Conservation (phyloP, 1,284 basidiomycete species). For the Moesziomyces antarcticus region DNA sequence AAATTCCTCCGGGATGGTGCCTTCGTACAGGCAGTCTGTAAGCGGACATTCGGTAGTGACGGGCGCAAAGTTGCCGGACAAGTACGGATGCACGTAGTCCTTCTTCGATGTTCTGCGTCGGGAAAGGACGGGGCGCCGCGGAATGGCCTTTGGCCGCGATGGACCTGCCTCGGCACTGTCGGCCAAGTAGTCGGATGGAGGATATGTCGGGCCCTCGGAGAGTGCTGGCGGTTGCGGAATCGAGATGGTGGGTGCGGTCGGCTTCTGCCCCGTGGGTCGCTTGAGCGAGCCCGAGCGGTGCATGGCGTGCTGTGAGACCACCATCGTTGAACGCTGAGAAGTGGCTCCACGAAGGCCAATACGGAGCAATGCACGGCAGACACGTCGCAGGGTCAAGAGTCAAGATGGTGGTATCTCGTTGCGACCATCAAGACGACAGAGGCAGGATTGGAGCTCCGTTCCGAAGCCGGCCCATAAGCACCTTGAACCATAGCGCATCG, state of each 20-base stretch:
- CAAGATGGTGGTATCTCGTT: not conserved
- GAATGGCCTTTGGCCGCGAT: slow-evolving; percentile 10
- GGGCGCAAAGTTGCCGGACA: slow-evolving; percentile 67
- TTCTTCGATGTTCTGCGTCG: slow-evolving; percentile 39
- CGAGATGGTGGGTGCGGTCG: slow-evolving; percentile 14
- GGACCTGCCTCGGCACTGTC: slow-evolving; percentile 12
- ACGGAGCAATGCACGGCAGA: not conserved
- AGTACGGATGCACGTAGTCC: slow-evolving; percentile 63
- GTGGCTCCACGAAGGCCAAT: not conserved
- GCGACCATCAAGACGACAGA: no score
- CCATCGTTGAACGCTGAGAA: slow-evolving; percentile 5
- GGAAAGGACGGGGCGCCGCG: slow-evolving; percentile 32
- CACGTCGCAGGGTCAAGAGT: not conserved
- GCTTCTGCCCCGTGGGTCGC: slow-evolving; percentile 8
- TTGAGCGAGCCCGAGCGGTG: slow-evolving; percentile 20
- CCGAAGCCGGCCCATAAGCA: not conserved
- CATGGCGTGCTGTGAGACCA: not conserved
- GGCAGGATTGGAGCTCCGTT: no score
- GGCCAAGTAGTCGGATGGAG: slow-evolving; percentile 13
- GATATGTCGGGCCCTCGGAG: not conserved
- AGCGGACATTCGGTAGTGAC: slow-evolving; percentile 62
- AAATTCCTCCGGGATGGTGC: slow-evolving; percentile 64
- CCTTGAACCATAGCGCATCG: not conserved
- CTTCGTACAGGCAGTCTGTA: slow-evolving; percentile 60
- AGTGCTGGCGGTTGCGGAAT: slow-evolving; percentile 23